Conservation (phyloP, 805 yeast species). For the Cyberlindnera maclurae region DNA sequence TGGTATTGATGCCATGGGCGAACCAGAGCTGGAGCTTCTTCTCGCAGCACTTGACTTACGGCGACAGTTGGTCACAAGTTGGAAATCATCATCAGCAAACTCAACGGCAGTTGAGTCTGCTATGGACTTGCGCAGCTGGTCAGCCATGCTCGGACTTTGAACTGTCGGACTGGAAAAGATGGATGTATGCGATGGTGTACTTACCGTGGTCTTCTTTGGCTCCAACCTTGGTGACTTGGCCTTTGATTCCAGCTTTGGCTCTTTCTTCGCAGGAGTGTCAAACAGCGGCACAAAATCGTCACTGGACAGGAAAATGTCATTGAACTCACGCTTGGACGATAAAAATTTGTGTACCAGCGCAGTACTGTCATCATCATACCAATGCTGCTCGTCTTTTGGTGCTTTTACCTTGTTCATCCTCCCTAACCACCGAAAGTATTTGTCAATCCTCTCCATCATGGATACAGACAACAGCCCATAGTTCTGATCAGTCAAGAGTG, state of each 20-base stretch:
- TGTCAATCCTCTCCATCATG: constrained; percentile 23
- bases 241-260: constrained; percentile 5
- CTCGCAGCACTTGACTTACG: constrained; percentile 26
- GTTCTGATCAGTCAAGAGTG: constrained; percentile 39
- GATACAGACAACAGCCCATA: constrained; percentile 14
- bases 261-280: constrained; percentile 21
- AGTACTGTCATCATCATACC: constrained; percentile 27
- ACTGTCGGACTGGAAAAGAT: not conserved
- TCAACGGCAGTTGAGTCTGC: constrained; percentile 24
- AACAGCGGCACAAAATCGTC: constrained; percentile 31
- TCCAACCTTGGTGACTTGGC: constrained; percentile 13
- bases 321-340: constrained; percentile 29
- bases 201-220: constrained; percentile 6
- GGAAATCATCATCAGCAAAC: constrained; percentile 26
- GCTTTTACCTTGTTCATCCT: constrained; percentile 16
- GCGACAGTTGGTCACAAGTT: constrained; percentile 26
- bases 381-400: constrained; percentile 13
- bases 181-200: constrained; percentile 4
- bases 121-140: constrained; percentile 3
- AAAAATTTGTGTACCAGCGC: constrained; percentile 29
- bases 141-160: constrained; percentile 2
- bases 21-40: constrained; percentile 6
- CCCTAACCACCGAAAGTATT: constrained; percentile 30
- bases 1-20: not conserved
- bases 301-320: constrained; percentile 33